Evolutionary conservation across 2,329 filamentous ascomycete genomes (phyloP).

Genomic region (Alternaria metachromatica): DNA sequence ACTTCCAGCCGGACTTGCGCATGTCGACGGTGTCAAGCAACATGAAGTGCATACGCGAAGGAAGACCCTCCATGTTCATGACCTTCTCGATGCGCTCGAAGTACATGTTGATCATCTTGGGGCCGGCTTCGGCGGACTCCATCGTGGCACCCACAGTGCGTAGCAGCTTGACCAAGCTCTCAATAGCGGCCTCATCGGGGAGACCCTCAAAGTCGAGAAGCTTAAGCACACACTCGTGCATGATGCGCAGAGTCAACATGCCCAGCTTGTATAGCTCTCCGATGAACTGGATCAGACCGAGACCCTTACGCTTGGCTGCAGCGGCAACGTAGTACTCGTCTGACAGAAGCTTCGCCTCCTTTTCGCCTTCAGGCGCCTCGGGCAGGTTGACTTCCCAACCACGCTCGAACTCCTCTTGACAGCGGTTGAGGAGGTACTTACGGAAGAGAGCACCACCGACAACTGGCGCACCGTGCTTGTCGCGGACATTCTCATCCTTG

Average conservation of each 20-base stretch:
- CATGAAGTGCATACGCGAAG: conserved; percentile 94
- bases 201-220: conserved; percentile 92
- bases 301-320: conserved; percentile 92
- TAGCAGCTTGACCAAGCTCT: conserved; percentile 92
- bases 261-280: conserved; percentile 98
- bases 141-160: conserved; percentile 90
- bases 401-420: conserved; percentile 98
- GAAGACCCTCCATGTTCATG: conserved; percentile 75
- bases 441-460: conserved; percentile 94
- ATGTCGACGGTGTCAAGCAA: conserved; percentile 92
- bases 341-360: conserved; percentile 85
- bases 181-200: conserved; percentile 94
- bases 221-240: conserved; percentile 99
- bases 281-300: conserved; percentile 98
- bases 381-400: conserved; percentile 93
- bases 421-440: conserved; percentile 97
- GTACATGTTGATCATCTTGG: conserved; percentile 88
- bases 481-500: conserved; percentile 91
- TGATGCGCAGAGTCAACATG: conserved; percentile 98
- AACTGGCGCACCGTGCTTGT: conserved; percentile 87
- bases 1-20: conserved; percentile 76
- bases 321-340: conserved; percentile 96
- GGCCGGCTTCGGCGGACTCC: conserved; percentile 79
- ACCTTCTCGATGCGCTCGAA: conserved; percentile 87
- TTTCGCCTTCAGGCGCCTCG: conserved; percentile 75